Percentiles rank a stretch among this genome's conserved stretches.
Evolutionary conservation across 495 filamentous ascomycete species (phyloP).

Genomic region (Tuber brumale): DNA sequence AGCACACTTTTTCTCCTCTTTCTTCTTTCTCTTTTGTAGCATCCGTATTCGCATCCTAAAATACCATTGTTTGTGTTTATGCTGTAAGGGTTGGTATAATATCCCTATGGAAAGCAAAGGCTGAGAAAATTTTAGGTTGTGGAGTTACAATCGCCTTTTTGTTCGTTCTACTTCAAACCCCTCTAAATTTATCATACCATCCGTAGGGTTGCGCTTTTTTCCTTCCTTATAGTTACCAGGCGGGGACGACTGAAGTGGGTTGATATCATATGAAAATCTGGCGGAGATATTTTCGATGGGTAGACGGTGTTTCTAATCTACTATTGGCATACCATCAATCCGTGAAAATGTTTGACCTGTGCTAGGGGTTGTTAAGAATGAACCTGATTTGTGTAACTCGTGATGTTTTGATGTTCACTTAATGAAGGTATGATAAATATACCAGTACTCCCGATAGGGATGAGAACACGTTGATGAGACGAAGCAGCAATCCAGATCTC

Average conservation of each 20-base stretch:
- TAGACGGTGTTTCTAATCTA: background rate
- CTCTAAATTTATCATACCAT: background rate
- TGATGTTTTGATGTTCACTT: background rate
- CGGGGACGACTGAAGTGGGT: background rate
- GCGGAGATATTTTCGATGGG: background rate
- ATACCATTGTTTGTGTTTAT: constrained; percentile 1
- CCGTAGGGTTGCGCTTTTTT: background rate
- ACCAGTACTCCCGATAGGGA: background rate
- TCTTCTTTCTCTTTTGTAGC: background rate
- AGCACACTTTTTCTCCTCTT: background rate
- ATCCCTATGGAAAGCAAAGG: background rate
- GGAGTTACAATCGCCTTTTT: background rate
- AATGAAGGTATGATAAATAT: background rate
- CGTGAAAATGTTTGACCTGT: background rate
- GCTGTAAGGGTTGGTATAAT: background rate
- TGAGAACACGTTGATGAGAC: background rate
- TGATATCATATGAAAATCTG: background rate
- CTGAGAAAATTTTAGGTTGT: background rate
- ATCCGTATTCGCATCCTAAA: constrained; percentile 1
- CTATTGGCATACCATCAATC: background rate
- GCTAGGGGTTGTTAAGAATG: background rate
- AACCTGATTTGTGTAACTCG: background rate
- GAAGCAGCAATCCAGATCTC: background rate
- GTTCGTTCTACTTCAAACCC: background rate
- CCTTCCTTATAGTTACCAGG: background rate